phyloP scores from a whole-genome alignment of 1,139 yeast genomes.

The Wickerhamiella pararugosa region DNA sequence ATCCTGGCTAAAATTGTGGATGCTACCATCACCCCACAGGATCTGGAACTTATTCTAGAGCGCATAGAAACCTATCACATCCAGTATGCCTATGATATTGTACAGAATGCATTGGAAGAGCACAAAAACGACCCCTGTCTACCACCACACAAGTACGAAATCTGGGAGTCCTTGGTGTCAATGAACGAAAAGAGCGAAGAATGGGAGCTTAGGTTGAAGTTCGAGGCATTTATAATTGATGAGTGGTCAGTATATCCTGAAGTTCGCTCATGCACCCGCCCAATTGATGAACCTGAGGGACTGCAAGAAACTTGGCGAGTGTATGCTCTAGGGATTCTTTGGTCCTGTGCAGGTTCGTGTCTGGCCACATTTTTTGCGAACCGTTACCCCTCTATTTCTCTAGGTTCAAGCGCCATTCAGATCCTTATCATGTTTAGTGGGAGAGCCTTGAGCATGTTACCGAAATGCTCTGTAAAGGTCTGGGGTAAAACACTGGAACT shows the following conservation, averaged over 20 bases:
- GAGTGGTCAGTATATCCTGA: slow-evolving; percentile 38
- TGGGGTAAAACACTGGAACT: slow-evolving; percentile 29
- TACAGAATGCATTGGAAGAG: slow-evolving; percentile 26
- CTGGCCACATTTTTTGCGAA: slow-evolving; percentile 43
- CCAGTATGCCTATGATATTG: slow-evolving; percentile 29
- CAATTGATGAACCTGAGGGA: slow-evolving; percentile 7
- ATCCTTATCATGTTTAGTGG: slow-evolving; percentile 44
- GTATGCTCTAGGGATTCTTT: slow-evolving; percentile 38
- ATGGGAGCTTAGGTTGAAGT: slow-evolving; percentile 25
- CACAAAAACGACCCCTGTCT: slow-evolving; percentile 38
- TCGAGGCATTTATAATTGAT: slow-evolving; percentile 29
- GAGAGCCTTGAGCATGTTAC: slow-evolving; percentile 26
- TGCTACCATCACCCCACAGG: slow-evolving; percentile 9
- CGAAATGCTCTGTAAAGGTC: slow-evolving; percentile 33
- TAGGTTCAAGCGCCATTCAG: slow-evolving; percentile 36
- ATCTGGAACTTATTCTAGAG: slow-evolving; percentile 9
- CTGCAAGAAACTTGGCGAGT: slow-evolving; percentile 32
- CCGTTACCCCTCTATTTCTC: slow-evolving; percentile 35
- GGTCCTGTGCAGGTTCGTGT: slow-evolving; percentile 43
- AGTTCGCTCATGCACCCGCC: slow-evolving; percentile 31
- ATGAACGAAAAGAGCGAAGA: slow-evolving; percentile 11
- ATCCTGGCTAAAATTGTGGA: background rate
- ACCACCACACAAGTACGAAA: slow-evolving; percentile 25
- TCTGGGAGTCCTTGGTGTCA: slow-evolving; percentile 19
- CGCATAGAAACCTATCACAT: slow-evolving; percentile 10